Percentiles rank a stretch among this genome's conserved stretches.
phyloP scores from a whole-genome alignment of 2,329 filamentous ascomycete genomes.

The Pestalotiopsis sp. region DNA sequence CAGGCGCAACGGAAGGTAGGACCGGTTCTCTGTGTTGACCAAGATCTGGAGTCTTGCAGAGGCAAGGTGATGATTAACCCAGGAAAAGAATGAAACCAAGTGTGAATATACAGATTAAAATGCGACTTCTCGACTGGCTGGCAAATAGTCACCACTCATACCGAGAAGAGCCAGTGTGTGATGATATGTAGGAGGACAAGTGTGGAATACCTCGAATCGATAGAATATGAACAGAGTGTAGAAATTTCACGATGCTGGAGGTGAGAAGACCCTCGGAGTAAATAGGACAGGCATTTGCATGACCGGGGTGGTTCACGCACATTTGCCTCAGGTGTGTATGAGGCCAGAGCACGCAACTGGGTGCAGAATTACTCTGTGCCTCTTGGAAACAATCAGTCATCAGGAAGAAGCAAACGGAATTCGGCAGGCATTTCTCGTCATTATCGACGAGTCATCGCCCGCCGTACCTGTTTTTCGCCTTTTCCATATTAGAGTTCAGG shows the following conservation, averaged over 20 bases:
- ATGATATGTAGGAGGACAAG: not conserved
- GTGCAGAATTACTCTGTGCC: not conserved
- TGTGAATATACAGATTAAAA: not conserved
- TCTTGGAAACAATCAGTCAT: not conserved
- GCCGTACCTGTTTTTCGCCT: not conserved
- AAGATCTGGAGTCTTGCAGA: too few relatives aligned
- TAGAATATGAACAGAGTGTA: not conserved
- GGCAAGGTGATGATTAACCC: too few relatives aligned
- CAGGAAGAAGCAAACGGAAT: not conserved
- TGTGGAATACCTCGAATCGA: not conserved
- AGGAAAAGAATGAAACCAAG: too few relatives aligned
- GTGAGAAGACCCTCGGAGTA: not conserved
- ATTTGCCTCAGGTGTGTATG: not conserved
- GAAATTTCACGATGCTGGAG: not conserved
- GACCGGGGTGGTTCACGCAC: not conserved
- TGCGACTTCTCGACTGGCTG: not conserved
- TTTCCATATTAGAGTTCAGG: not conserved
- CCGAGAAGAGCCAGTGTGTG: too few relatives aligned
- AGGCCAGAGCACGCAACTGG: too few relatives aligned
- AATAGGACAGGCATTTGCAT: not conserved
- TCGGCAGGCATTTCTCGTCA: not conserved
- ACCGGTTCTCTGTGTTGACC: too few relatives aligned
- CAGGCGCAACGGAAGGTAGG: too few relatives aligned
- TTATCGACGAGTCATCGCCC: slow-evolving; percentile 2
- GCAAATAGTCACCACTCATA: not conserved